Evolutionary conservation across 2,329 filamentous ascomycete genomes (phyloP).

Genomic region (Metarhizium humberi): DNA sequence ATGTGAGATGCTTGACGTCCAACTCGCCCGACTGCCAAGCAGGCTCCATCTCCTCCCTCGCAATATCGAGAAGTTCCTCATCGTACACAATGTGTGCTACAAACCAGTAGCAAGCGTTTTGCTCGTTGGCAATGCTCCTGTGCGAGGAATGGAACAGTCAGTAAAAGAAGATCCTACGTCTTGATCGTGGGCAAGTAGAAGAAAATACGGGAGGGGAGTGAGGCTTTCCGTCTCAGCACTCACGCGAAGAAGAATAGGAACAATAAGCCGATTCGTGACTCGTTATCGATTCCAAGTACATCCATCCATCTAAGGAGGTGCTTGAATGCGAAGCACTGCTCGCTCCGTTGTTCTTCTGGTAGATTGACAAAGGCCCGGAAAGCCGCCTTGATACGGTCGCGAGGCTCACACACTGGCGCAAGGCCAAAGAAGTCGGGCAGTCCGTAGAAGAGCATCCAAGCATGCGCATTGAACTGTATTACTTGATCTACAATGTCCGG

Average conservation of each 20-base stretch:
- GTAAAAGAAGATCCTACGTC: too few species aligned
- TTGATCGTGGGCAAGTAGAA: too few species aligned
- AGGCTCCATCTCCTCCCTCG: not conserved
- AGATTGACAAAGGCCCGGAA: not conserved
- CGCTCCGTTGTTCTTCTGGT: not conserved
- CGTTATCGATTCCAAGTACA: not conserved
- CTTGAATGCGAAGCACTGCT: not conserved
- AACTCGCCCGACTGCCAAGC: not conserved
- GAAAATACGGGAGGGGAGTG: too few species aligned
- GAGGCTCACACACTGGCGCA: not conserved
- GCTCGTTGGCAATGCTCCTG: not conserved
- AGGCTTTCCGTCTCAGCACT: not conserved
- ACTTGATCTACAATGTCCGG: not conserved
- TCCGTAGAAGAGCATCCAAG: not conserved
- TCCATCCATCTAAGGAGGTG: not conserved
- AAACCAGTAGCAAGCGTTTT: not conserved
- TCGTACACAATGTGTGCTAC: not conserved
- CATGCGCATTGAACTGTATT: not conserved
- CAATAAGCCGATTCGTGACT: not conserved
- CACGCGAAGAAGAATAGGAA: not conserved
- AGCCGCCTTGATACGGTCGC: not conserved
- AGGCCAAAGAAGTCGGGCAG: not conserved
- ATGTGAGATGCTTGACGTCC: not conserved
- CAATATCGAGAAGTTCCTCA: not conserved
- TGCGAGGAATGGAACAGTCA: not conserved